Conservation (phyloP, 2,329 filamentous ascomycete genomes). For the Calonectria multiphialidica region DNA sequence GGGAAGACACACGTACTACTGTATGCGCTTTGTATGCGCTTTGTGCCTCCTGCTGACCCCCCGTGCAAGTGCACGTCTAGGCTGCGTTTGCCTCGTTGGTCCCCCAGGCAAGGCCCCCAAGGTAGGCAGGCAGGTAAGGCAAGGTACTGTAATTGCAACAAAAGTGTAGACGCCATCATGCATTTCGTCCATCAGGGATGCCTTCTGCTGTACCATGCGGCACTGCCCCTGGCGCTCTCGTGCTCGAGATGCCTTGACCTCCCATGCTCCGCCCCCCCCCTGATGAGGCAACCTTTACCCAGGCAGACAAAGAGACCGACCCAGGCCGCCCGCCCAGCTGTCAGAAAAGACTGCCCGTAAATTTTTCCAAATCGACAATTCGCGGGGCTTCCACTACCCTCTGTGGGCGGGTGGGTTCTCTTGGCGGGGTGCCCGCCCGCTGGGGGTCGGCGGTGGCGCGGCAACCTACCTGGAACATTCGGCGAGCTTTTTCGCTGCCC, state of each 20-base stretch:
- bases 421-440: slow-evolving; percentile 13
- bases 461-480: slow-evolving; percentile 21
- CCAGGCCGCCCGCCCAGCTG: slow-evolving; percentile 9
- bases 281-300: background rate
- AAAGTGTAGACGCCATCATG: slow-evolving; percentile 4
- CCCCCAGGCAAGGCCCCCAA: background rate
- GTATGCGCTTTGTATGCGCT: background rate
- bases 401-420: slow-evolving; percentile 26
- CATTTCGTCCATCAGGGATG: background rate
- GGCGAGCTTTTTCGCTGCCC: slow-evolving; percentile 22
- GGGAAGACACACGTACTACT: background rate
- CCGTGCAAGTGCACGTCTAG: background rate
- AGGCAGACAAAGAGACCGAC: background rate
- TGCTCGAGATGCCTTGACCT: background rate
- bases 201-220: slow-evolving; percentile 3
- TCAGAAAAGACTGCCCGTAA: slow-evolving; percentile 25
- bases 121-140: background rate
- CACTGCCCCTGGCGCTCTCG: slow-evolving; percentile 1
- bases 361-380: slow-evolving; percentile 27
- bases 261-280: background rate
- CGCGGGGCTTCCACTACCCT: slow-evolving; percentile 41
- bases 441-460: slow-evolving; percentile 23
- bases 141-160: background rate
- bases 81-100: background rate
- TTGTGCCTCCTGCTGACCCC: background rate